Conservation (phyloP, 768 basidiomycete species). For the Xanthoconium purpureum region DNA sequence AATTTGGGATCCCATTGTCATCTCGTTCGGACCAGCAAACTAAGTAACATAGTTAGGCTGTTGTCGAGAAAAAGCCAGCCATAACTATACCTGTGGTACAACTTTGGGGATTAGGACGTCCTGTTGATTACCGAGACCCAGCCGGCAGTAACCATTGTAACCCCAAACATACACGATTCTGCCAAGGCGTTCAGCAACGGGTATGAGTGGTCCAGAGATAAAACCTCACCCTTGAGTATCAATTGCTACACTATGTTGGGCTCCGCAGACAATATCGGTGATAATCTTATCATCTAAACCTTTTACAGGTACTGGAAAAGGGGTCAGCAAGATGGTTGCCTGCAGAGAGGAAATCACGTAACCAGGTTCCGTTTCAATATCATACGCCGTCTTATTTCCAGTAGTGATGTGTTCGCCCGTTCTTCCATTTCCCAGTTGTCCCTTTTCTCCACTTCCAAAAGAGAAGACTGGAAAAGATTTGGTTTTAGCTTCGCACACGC, state of each 20-base stretch:
- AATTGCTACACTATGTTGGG: slow-evolving; percentile 82
- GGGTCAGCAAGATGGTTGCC: slow-evolving; percentile 3
- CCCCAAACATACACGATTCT: slow-evolving; percentile 85
- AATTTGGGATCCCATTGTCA: slow-evolving; percentile 59
- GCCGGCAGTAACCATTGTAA: slow-evolving; percentile 86
- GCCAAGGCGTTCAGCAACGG: slow-evolving; percentile 8
- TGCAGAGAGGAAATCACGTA: slow-evolving; percentile 30
- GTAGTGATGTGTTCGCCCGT: slow-evolving; percentile 90
- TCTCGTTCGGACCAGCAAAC: slow-evolving; percentile 72
- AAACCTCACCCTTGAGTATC: slow-evolving; percentile 65
- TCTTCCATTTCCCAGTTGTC: slow-evolving; percentile 89
- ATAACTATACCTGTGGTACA: slow-evolving; percentile 65
- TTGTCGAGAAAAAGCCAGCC: background rate
- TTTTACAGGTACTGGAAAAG: slow-evolving; percentile 60
- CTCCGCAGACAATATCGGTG: slow-evolving; percentile 77
- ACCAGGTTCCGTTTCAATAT: slow-evolving; percentile 70
- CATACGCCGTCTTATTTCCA: slow-evolving; percentile 80
- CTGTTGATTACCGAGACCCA: slow-evolving; percentile 84
- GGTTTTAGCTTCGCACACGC: background rate
- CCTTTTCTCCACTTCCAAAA: slow-evolving; percentile 89
- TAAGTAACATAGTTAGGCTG: slow-evolving; percentile 25
- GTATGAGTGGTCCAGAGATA: background rate
- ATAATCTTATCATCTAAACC: slow-evolving; percentile 78
- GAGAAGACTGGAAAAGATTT: slow-evolving; percentile 55
- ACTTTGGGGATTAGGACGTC: slow-evolving; percentile 77